A percentile compares a stretch with the other conserved stretches of the same genome.
Evolutionary conservation across 441 rosid genomes (phyloP).

Genomic region (Adansonia gregorii): DNA sequence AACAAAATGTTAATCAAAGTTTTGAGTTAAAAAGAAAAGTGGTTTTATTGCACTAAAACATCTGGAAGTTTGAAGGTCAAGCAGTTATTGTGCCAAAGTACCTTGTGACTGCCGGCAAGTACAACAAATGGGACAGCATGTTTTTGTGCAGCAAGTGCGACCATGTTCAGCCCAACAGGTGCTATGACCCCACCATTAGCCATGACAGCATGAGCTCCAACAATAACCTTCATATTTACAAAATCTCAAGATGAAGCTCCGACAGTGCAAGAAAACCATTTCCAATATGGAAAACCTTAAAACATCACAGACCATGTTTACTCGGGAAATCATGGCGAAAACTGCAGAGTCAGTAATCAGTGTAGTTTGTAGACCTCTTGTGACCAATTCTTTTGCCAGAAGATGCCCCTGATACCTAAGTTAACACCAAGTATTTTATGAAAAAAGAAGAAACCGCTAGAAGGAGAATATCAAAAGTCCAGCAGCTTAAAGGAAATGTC

Average conservation of each 20-base stretch:
- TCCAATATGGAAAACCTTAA: conserved; percentile 16
- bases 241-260: conserved; percentile 29
- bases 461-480: conserved; percentile 16
- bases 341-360: conserved; percentile 95
- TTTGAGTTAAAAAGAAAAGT: not conserved
- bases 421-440: conserved; percentile 19
- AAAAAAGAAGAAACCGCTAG: not conserved
- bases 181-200: conserved; percentile 98
- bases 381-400: conserved; percentile 86
- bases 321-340: conserved; percentile 97
- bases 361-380: conserved; percentile 93
- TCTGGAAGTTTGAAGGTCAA: conserved; percentile 15
- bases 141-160: conserved; percentile 97
- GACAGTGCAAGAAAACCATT: conserved; percentile 5
- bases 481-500: conserved; percentile 23
- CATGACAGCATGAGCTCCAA: conserved; percentile 99
- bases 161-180: conserved; percentile 98
- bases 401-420: conserved; percentile 93
- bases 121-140: conserved; percentile 99
- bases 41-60: conserved; percentile 5
- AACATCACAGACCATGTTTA: conserved; percentile 70
- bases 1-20: conserved; percentile 8
- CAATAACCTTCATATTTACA: conserved; percentile 68
- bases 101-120: conserved; percentile 98
- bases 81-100: conserved; percentile 31